phyloP scores from a whole-genome alignment of 1,284 basidiomycete genomes.

The Leccinum fallax region DNA sequence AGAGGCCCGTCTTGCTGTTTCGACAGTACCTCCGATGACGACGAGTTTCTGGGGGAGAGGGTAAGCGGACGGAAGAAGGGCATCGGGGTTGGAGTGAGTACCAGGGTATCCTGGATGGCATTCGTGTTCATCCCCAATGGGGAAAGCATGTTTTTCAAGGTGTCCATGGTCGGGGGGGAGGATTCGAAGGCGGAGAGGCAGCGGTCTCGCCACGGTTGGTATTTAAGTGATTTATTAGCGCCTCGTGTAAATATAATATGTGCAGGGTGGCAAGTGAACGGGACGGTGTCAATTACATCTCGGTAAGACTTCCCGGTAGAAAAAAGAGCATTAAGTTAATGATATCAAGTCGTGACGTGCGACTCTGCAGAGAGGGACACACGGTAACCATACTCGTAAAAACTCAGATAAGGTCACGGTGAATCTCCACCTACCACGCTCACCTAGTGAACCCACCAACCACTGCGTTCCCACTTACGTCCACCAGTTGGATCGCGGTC shows the following conservation, averaged over 20 bases:
- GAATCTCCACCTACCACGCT: constrained; percentile 2
- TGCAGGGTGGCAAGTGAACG: constrained; percentile 32
- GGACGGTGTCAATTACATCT: constrained; percentile 35
- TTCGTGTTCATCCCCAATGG: constrained; percentile 59
- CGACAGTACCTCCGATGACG: constrained; percentile 77
- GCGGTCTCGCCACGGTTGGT: constrained; percentile 29
- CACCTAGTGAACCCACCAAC: not conserved
- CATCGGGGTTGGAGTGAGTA: constrained; percentile 29
- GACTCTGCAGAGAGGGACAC: constrained; percentile 16
- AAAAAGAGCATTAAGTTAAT: constrained; percentile 17
- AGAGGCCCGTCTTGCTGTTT: constrained; percentile 72
- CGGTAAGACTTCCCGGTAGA: constrained; percentile 33
- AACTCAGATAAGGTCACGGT: constrained; percentile 25
- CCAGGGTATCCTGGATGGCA: constrained; percentile 65
- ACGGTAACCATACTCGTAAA: constrained; percentile 21
- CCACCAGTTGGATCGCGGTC: not conserved
- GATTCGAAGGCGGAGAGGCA: constrained; percentile 19
- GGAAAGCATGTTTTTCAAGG: constrained; percentile 60
- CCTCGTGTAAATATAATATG: constrained; percentile 36
- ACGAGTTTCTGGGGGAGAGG: constrained; percentile 61
- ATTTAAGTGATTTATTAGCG: constrained; percentile 37
- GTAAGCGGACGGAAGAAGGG: not conserved
- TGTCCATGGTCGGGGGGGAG: constrained; percentile 49
- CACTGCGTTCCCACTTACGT: constrained; percentile 22
- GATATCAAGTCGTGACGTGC: constrained; percentile 17